Conservation (phyloP, 805 yeast species). For the Blastobotrys peoriensis region DNA sequence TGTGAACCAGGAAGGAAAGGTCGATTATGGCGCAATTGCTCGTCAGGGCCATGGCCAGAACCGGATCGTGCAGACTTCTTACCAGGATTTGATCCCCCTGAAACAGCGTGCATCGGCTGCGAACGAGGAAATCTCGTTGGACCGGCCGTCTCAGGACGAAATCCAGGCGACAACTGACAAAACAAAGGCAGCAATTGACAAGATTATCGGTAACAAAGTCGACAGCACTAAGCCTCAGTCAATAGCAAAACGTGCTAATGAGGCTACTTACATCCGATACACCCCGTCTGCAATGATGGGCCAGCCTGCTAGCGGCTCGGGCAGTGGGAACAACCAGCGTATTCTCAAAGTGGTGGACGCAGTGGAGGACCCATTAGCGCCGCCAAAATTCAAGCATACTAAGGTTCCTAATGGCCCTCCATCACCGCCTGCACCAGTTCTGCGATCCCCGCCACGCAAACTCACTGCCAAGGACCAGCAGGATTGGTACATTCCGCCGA, state of each 20-base stretch:
- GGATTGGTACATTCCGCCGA: conserved; percentile 84
- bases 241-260: conserved; percentile 24
- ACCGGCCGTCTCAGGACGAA: conserved; percentile 43
- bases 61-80: conserved; percentile 40
- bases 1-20: conserved; percentile 26
- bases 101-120: conserved; percentile 40
- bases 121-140: conserved; percentile 30
- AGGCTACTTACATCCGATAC: conserved; percentile 42
- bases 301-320: conserved; percentile 22
- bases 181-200: conserved; percentile 53
- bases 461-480: conserved; percentile 67
- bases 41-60: conserved; percentile 27
- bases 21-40: conserved; percentile 30
- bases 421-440: conserved; percentile 65
- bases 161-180: conserved; percentile 43
- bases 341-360: conserved; percentile 60
- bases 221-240: conserved; percentile 30
- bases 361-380: conserved; percentile 79
- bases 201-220: conserved; percentile 41
- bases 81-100: conserved; percentile 56
- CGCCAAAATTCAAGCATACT: conserved; percentile 67
- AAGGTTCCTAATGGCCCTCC: conserved; percentile 66
- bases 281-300: conserved; percentile 37
- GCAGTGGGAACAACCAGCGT: conserved; percentile 33
- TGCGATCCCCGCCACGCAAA: conserved; percentile 43